Evolutionary conservation across 257 asterid species (phyloP), one percentile per base, ranked within the genome.

Genomic region (Paulownia fortunei): DNA sequence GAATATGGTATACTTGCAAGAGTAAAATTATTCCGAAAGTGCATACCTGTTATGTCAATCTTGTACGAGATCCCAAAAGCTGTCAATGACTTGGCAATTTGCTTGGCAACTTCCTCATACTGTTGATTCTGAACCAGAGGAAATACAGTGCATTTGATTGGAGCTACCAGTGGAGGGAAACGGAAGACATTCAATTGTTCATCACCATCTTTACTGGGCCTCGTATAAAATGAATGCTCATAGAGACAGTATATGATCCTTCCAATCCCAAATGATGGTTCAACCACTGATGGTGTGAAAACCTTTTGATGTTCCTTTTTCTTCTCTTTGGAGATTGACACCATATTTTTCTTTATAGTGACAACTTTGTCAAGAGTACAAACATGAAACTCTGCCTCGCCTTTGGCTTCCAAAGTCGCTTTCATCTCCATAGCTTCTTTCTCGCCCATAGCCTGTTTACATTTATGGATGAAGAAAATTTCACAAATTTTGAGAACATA

Each of bases 211-310:
- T 83, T 89, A 80, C 93, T 80, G 5, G 96, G 78, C 77, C 97
- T 80, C 32, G 86, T 86, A 67, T 88, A 92, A 79, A 92, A 92
- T 26, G 91, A 82, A 74, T 92, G 97, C 81, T 92, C 97, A 27
- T 73, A 90, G 10, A 92, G 93, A 68, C 96, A 92, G 76, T 92
- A 89, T 71, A 92, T 84, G 51, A 92, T 92, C 76, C 97, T 86
- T 51, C 96, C 94, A 66, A 90, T 88, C 3, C 97, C 96, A 82
- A 92, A 92, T 0, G 97, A 92, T n/a, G 97, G 97, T 58, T 90
- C 97, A 34, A 92, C 88, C 39, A 92, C 94, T 3, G 96, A 90
- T 21, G 97, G 97, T 8, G 93, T 92, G 69, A 92, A 92, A 62
- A 83, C 90, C 72, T 94, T 86, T 65, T 92, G 93, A 65, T 90